These are phyloP conservation scores for Yamadazyma sp. DNA, from an alignment of 1,139 yeast genomes.

Conservation along the genomic window DNA sequence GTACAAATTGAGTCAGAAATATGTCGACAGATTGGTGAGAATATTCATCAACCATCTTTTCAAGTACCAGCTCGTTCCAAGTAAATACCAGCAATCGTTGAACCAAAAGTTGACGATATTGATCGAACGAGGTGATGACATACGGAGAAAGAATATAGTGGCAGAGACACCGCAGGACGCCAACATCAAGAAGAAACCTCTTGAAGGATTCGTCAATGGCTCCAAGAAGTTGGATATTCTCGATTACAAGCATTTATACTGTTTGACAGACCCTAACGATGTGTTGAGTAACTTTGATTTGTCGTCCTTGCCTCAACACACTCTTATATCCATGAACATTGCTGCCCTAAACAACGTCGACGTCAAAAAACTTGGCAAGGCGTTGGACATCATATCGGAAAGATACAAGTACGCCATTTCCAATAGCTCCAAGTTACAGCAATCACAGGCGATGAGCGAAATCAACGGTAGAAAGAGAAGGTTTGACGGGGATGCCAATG, in stretches of 20 bases:
- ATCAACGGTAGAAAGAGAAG: conserved; percentile 10
- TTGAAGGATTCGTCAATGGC: conserved; percentile 36
- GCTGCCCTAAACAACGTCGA: conserved; percentile 60
- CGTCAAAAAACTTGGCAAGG: conserved; percentile 57
- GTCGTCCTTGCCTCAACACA: conserved; percentile 61
- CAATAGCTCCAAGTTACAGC: conserved; percentile 3
- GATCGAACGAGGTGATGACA: conserved; percentile 41
- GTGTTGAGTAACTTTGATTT: conserved; percentile 69
- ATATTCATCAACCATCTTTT: conserved; percentile 38
- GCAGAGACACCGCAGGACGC: conserved; percentile 26
- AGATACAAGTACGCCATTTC: conserved; percentile 45
- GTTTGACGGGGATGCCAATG: conserved; percentile 6
- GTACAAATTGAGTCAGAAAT: conserved; percentile 42
- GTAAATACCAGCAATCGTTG: conserved; percentile 28
- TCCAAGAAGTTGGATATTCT: conserved; percentile 29
- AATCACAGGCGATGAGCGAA: conserved; percentile 3
- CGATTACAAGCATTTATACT: conserved; percentile 49
- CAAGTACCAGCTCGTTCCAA: conserved; percentile 36
- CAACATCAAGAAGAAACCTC: conserved; percentile 37
- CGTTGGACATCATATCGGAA: conserved; percentile 64
- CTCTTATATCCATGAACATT: conserved; percentile 64
- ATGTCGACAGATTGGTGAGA: conserved; percentile 40
- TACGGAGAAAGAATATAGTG: conserved; percentile 41
- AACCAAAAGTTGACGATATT: conserved; percentile 30
- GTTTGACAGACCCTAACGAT: conserved; percentile 61